Evolutionary conservation across 2,329 filamentous ascomycete species (phyloP).

Genomic region (Triangularia setosa): DNA sequence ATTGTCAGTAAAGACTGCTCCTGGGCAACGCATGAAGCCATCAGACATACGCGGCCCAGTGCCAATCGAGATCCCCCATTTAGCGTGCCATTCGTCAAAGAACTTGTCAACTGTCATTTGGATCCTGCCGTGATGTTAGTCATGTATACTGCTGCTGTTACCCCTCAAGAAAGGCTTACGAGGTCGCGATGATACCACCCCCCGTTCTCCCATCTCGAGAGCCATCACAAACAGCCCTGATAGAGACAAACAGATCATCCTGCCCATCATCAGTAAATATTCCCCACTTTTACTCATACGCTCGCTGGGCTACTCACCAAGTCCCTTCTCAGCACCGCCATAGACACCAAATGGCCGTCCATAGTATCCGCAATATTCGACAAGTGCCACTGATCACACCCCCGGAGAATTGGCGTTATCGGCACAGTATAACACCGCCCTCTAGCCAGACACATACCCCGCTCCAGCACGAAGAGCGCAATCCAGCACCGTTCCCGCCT

Average conservation of each 20-base stretch:
- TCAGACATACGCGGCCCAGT: conserved; percentile 44
- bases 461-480: conserved; percentile 66
- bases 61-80: conserved; percentile 57
- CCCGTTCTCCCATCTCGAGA: conserved; percentile 46
- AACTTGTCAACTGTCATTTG: conserved; percentile 61
- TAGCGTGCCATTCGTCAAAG: conserved; percentile 61
- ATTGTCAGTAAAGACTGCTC: conserved; percentile 19
- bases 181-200: conserved; percentile 51
- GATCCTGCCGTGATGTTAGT: conserved; percentile 37
- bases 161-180: conserved; percentile 34
- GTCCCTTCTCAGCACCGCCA: conserved; percentile 65
- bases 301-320: conserved; percentile 44
- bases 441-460: conserved; percentile 67
- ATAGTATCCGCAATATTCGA: conserved; percentile 60
- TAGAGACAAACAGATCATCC: conserved; percentile 54
- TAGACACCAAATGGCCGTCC: conserved; percentile 68
- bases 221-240: conserved; percentile 57
- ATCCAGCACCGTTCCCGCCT: conserved; percentile 68
- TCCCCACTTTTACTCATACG: not conserved
- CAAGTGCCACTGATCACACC: conserved; percentile 66
- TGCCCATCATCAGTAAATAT: conserved; percentile 25
- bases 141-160: not conserved
- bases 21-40: not conserved
- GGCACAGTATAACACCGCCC: conserved; percentile 67
- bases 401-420: conserved; percentile 60